Conservation (phyloP, 164 flowering plant species). For the Piper longum region DNA sequence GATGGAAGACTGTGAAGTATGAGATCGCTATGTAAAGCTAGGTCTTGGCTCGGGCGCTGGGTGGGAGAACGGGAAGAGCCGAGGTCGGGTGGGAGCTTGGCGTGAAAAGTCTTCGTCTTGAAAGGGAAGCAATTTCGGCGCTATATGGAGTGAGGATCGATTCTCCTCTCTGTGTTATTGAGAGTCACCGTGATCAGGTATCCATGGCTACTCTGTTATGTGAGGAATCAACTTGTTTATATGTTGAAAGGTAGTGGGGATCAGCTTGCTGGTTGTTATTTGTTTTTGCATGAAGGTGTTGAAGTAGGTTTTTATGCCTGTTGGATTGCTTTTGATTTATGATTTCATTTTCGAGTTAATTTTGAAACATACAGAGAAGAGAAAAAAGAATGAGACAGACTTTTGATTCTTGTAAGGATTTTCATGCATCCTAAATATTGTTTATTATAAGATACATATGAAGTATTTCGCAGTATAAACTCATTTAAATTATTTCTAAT, state of each 20-base stretch:
- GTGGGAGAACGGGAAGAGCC: conserved; percentile 4
- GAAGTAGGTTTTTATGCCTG: not conserved
- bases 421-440: too few species aligned
- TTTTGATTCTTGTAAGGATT: too few species aligned
- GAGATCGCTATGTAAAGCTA: not conserved
- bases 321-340: not conserved
- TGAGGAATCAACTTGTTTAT: not conserved
- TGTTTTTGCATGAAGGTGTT: not conserved
- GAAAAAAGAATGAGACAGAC: not conserved
- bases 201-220: not conserved
- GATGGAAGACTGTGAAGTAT: not conserved
- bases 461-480: too few species aligned
- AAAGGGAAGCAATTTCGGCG: not conserved
- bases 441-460: too few species aligned
- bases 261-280: not conserved
- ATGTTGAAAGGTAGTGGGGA: not conserved
- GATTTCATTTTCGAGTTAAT: not conserved
- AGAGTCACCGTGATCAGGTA: conserved; percentile 9
- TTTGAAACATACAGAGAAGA: not conserved
- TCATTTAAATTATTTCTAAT: too few species aligned
- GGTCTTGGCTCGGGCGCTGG: conserved; percentile 6
- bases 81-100: conserved; percentile 7
- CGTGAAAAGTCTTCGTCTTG: not conserved
- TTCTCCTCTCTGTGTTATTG: conserved; percentile 1
- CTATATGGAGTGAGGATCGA: not conserved